A percentile compares a stretch with the other conserved stretches of the same genome.
Conservation (phyloP, 495 filamentous ascomycete species). For the Tuber indicum region DNA sequence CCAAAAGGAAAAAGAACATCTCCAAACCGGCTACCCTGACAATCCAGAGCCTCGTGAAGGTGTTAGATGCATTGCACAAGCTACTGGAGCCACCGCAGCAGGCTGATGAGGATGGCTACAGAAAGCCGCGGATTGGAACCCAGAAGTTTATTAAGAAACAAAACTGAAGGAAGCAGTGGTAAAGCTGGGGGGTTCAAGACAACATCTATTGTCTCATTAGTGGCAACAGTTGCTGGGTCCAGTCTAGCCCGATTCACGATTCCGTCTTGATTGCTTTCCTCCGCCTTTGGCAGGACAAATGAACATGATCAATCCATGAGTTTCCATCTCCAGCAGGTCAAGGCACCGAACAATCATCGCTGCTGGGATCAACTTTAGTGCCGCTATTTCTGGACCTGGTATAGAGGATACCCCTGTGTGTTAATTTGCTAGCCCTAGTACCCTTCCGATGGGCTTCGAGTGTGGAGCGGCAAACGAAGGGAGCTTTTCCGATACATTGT, state of each 20-base stretch:
- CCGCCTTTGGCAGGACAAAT: neutral
- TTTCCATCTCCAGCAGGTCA: neutral
- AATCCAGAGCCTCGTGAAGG: neutral
- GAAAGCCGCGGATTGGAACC: neutral
- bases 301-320: neutral
- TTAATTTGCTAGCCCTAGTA: neutral
- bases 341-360: neutral
- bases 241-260: neutral
- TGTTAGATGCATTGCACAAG: neutral
- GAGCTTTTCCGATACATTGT: neutral
- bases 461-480: neutral
- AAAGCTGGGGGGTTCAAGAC: neutral
- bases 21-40: neutral
- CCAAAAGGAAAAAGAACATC: neutral
- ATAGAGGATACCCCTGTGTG: neutral
- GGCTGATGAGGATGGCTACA: neutral
- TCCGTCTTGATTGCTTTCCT: neutral
- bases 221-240: neutral
- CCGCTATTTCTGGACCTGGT: neutral
- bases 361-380: neutral
- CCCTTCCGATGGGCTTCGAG: neutral
- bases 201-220: neutral
- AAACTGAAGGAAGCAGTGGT: neutral
- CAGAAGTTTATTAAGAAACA: neutral
- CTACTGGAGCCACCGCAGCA: neutral